phyloP scores from a whole-genome alignment of 2,329 filamentous ascomycete species.

The Exophiala sideris region DNA sequence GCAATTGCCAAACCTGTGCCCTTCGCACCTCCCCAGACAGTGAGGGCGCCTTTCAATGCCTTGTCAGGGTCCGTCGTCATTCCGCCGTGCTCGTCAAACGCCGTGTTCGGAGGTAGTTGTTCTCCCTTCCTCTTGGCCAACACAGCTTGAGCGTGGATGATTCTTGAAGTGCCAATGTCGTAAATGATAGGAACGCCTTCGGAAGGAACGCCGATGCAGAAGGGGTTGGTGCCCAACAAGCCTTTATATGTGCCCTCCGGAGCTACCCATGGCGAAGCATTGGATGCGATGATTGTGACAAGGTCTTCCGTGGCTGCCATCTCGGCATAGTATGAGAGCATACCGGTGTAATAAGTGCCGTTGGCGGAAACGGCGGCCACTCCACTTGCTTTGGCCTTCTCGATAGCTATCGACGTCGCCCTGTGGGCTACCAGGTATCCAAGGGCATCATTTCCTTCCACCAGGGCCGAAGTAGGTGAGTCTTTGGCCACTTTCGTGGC shows the following conservation, averaged over 20 bases:
- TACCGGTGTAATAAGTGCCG: slow-evolving; percentile 17
- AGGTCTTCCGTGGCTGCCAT: slow-evolving; percentile 15
- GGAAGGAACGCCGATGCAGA: slow-evolving; percentile 18
- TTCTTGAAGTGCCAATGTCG: slow-evolving; percentile 18
- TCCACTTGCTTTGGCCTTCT: slow-evolving; percentile 14
- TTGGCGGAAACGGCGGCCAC: slow-evolving; percentile 13
- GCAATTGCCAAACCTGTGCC: slow-evolving; percentile 18
- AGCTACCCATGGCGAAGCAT: slow-evolving; percentile 15
- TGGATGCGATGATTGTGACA: slow-evolving; percentile 16
- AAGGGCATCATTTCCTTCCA: slow-evolving; percentile 14
- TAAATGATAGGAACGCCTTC: slow-evolving; percentile 14
- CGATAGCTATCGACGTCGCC: slow-evolving; percentile 15
- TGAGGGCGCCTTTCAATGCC: slow-evolving; percentile 13
- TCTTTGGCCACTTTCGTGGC: slow-evolving; percentile 3
- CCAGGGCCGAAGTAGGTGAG: slow-evolving; percentile 13
- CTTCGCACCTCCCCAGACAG: slow-evolving; percentile 16
- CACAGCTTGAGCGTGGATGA: slow-evolving; percentile 17
- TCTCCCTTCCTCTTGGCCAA: slow-evolving; percentile 10
- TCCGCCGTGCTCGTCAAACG: slow-evolving; percentile 13
- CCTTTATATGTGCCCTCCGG: slow-evolving; percentile 16
- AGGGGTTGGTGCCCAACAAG: slow-evolving; percentile 17
- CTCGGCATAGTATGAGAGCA: slow-evolving; percentile 18
- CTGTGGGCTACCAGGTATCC: slow-evolving; percentile 17
- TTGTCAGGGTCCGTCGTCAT: slow-evolving; percentile 13
- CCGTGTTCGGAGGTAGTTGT: slow-evolving; percentile 13